phyloP scores from a whole-genome alignment of 2,329 filamentous ascomycete genomes.

The Monosporascus sp. region DNA sequence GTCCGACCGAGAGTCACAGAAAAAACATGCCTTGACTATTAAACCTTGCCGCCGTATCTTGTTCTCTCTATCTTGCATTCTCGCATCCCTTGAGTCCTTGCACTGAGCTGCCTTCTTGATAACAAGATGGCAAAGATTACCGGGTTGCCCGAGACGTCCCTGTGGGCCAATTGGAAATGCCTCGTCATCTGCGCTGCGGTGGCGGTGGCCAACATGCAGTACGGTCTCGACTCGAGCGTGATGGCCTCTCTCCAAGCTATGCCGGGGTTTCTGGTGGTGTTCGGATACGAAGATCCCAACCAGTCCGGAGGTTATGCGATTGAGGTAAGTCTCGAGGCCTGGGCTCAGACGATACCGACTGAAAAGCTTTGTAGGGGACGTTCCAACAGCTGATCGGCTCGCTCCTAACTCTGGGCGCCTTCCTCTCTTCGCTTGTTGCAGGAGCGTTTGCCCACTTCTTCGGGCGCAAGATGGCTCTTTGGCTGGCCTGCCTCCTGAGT shows the following conservation, averaged over 20 bases:
- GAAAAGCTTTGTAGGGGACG: constrained; percentile 29
- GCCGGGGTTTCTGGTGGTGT: constrained; percentile 47
- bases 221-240: constrained; percentile 44
- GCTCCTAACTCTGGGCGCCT: constrained; percentile 45
- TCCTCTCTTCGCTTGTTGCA: constrained; percentile 43
- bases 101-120: background rate
- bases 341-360: too few species aligned
- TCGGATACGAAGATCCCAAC: constrained; percentile 40
- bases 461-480: constrained; percentile 40
- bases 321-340: constrained; percentile 24
- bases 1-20: too few species aligned
- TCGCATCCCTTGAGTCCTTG: background rate
- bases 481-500: constrained; percentile 42
- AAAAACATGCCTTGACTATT: background rate
- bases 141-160: constrained; percentile 27
- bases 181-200: constrained; percentile 41
- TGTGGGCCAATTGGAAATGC: constrained; percentile 39
- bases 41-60: background rate
- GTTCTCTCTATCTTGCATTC: background rate
- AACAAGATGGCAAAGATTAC: constrained; percentile 13
- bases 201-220: constrained; percentile 46
- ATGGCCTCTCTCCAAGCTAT: constrained; percentile 43
- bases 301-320: constrained; percentile 34
- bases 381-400: constrained; percentile 51
- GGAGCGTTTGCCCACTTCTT: constrained; percentile 43